These are phyloP conservation scores for Ceratocystis diversiconidia DNA, from an alignment of 2,329 filamentous ascomycete genomes.

Conservation along the genomic window DNA sequence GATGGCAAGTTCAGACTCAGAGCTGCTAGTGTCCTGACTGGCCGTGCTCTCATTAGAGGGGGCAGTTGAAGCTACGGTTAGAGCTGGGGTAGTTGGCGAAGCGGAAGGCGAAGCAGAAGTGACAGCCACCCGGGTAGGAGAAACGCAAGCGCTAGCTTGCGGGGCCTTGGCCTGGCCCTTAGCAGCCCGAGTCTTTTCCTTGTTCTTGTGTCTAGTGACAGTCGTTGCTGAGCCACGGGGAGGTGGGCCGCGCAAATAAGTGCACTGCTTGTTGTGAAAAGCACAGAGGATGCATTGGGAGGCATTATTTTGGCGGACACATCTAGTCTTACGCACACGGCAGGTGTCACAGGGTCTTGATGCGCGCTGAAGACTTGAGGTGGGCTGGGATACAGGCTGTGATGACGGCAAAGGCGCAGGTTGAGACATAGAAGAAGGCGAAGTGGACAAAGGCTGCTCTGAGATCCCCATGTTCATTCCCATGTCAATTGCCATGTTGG, in stretches of 20 bases:
- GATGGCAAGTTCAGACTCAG: slow-evolving; percentile 3
- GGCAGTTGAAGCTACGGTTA: neutral
- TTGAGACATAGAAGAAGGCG: slow-evolving; percentile 4
- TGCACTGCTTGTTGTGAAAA: slow-evolving; percentile 53
- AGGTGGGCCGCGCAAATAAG: slow-evolving; percentile 37
- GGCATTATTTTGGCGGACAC: slow-evolving; percentile 46
- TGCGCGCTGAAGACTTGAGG: slow-evolving; percentile 12
- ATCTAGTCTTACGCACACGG: slow-evolving; percentile 49
- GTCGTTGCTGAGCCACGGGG: slow-evolving; percentile 23
- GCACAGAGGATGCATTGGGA: slow-evolving; percentile 48
- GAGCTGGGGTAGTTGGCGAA: neutral
- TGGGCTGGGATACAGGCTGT: neutral
- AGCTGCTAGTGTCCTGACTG: neutral
- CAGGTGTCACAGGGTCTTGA: slow-evolving; percentile 48
- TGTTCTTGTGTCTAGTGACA: slow-evolving; percentile 21
- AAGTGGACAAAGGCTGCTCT: neutral
- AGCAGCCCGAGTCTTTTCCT: slow-evolving; percentile 18
- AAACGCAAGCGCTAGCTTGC: slow-evolving; percentile 14
- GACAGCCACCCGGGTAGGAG: neutral
- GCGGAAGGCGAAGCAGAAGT: neutral
- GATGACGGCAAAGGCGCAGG: neutral
- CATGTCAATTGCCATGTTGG: slow-evolving; percentile 8
- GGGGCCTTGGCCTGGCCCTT: slow-evolving; percentile 10
- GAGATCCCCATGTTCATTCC: slow-evolving; percentile 4
- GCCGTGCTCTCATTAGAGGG: neutral